These are phyloP conservation scores for Yueomyces sp. DNA, from an alignment of 805 yeast genomes.

Conservation along the genomic window DNA sequence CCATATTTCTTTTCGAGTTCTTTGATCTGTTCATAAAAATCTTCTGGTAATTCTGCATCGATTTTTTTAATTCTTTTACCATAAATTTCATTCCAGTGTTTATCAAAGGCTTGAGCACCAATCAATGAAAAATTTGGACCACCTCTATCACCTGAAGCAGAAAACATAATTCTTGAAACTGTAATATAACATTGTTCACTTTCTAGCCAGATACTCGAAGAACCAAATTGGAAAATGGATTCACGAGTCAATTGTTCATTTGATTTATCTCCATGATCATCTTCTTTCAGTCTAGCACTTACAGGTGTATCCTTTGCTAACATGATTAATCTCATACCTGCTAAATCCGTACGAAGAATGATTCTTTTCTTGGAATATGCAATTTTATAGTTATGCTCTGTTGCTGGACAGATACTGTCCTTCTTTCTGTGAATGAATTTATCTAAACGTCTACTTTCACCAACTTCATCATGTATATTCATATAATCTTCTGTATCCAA, in stretches of 20 bases:
- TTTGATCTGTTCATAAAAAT: slow-evolving; percentile 2
- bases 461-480: background rate
- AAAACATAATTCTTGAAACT: slow-evolving; percentile 31
- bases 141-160: slow-evolving; percentile 4
- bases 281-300: background rate
- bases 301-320: background rate
- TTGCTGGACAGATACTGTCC: too few species aligned
- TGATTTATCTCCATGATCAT: background rate
- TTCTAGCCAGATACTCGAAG: slow-evolving; percentile 26
- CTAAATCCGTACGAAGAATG: slow-evolving; percentile 1
- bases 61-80: slow-evolving; percentile 14
- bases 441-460: background rate
- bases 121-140: slow-evolving; percentile 28
- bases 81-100: slow-evolving; percentile 28
- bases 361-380: slow-evolving; percentile 2
- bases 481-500: background rate
- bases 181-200: slow-evolving; percentile 35
- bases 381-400: slow-evolving; percentile 1
- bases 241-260: slow-evolving; percentile 1
- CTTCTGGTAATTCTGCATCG: slow-evolving; percentile 13
- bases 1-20: background rate
- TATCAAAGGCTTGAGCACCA: slow-evolving; percentile 31
- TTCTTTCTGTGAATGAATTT: too few species aligned
- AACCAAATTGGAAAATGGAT: slow-evolving; percentile 21
- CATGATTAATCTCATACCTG: slow-evolving; percentile 2